These are phyloP conservation scores for Tubosaeta sp. DNA, from an alignment of 768 basidiomycete species.

Conservation along the genomic window DNA sequence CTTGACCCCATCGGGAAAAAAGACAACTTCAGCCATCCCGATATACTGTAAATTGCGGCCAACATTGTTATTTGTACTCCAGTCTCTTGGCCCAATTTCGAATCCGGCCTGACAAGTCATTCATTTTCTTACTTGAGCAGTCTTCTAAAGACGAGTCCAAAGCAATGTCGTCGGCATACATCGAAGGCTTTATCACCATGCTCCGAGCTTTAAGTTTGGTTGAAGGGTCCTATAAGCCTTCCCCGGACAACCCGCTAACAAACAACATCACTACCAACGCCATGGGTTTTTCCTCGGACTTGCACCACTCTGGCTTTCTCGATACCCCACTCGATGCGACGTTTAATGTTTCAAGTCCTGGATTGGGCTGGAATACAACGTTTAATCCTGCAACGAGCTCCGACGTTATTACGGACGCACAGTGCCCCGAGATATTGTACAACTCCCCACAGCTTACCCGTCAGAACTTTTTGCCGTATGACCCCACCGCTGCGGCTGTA, in stretches of 20 bases:
- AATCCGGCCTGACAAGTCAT: neutral
- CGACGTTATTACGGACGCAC: neutral
- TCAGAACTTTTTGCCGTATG: constrained; percentile 14
- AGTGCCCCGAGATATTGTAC: constrained; percentile 10
- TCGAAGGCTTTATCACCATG: constrained; percentile 2
- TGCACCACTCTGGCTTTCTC: neutral
- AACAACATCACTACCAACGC: neutral
- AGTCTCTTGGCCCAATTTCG: too few species aligned
- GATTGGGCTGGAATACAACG: neutral
- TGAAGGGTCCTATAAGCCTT: constrained; percentile 10
- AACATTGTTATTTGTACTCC: too few species aligned
- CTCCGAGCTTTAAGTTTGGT: constrained; percentile 11
- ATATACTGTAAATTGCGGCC: too few species aligned
- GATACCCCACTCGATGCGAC: neutral
- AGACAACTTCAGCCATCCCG: too few species aligned
- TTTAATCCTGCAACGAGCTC: neutral
- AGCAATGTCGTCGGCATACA: constrained; percentile 5
- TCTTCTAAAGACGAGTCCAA: neutral
- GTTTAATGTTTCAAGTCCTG: neutral
- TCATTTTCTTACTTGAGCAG: neutral
- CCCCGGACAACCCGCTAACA: neutral
- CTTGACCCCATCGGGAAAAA: too few species aligned
- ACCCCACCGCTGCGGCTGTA: constrained; percentile 8
- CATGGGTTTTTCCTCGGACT: neutral
- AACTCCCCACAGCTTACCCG: constrained; percentile 5